Conservation (phyloP, 495 filamentous ascomycete genomes). For the Massariosphaeria phaeospora region DNA sequence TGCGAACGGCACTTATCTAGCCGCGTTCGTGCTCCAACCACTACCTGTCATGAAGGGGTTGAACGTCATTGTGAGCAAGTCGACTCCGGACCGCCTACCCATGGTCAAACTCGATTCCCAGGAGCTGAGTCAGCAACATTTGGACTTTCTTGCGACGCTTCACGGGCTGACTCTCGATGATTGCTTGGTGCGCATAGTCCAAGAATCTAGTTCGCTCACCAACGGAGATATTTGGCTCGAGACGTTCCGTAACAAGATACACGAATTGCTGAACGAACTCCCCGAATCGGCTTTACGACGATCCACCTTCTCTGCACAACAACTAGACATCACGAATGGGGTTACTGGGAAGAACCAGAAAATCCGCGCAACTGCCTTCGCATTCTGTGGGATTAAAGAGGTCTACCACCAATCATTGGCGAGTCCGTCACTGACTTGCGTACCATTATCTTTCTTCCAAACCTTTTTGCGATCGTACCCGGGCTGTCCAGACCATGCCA, state of each 20-base stretch:
- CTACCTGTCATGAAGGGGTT: conserved; percentile 56
- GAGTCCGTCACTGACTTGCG: conserved; percentile 42
- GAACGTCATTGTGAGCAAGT: conserved; percentile 58
- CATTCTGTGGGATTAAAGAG: conserved; percentile 54
- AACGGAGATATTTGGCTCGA: conserved; percentile 44
- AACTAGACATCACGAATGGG: conserved; percentile 46
- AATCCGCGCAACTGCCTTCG: conserved; percentile 43
- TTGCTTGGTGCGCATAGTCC: conserved; percentile 48
- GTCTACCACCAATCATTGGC: conserved; percentile 43
- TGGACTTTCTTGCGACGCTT: conserved; percentile 48
- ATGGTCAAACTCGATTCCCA: conserved; percentile 55
- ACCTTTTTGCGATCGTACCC: conserved; percentile 53
- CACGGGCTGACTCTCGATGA: conserved; percentile 54
- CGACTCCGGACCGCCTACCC: conserved; percentile 62
- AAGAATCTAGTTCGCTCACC: conserved; percentile 35
- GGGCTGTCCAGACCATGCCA: conserved; percentile 46
- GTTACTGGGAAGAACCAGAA: conserved; percentile 7
- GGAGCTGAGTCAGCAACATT: conserved; percentile 54
- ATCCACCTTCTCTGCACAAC: conserved; percentile 48
- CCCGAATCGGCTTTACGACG: conserved; percentile 46
- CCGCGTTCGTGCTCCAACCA: conserved; percentile 68
- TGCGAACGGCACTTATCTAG: conserved; percentile 66
- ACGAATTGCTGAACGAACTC: conserved; percentile 43
- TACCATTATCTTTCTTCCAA: conserved; percentile 54
- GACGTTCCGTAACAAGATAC: conserved; percentile 43